These are phyloP conservation scores for Haematococcus sp. DNA, from an alignment of 139 green algal species.

Conservation along the genomic window DNA sequence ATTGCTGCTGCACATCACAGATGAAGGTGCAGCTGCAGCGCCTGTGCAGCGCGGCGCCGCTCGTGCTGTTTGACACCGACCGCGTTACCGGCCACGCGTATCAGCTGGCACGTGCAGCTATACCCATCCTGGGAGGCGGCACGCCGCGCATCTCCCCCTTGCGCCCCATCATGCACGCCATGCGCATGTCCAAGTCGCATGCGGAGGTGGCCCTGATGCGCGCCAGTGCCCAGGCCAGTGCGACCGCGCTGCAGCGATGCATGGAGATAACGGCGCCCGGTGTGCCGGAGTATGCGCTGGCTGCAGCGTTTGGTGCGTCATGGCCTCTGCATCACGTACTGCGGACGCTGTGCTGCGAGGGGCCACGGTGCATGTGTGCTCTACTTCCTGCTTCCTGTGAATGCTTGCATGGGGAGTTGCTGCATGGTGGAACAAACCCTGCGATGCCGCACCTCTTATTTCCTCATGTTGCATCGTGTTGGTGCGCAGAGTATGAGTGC, in stretches of 20 bases:
- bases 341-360: too few relatives aligned
- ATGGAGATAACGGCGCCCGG: conserved; percentile 47
- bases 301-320: conserved; percentile 66
- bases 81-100: conserved; percentile 8
- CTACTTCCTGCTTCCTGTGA: too few relatives aligned
- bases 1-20: too few relatives aligned
- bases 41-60: not conserved
- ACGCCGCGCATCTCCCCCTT: not conserved
- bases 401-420: too few relatives aligned
- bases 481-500: conserved; percentile 49
- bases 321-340: too few relatives aligned
- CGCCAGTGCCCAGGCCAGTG: conserved; percentile 45
- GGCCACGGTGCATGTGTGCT: too few relatives aligned
- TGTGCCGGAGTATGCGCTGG: conserved; percentile 60
- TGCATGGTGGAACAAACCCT: too few relatives aligned
- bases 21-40: not conserved
- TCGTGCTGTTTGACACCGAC: conserved; percentile 30
- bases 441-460: too few relatives aligned
- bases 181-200: conserved; percentile 67
- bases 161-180: not conserved
- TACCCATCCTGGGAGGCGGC: too few relatives aligned
- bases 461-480: too few relatives aligned
- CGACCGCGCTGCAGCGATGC: conserved; percentile 49
- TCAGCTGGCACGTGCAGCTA: too few relatives aligned
- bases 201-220: conserved; percentile 68